Evolutionary conservation across 2,329 filamentous ascomycete genomes (phyloP), one percentile per base, ranked within the genome.

Genomic region (Botrytis sinoallii): DNA sequence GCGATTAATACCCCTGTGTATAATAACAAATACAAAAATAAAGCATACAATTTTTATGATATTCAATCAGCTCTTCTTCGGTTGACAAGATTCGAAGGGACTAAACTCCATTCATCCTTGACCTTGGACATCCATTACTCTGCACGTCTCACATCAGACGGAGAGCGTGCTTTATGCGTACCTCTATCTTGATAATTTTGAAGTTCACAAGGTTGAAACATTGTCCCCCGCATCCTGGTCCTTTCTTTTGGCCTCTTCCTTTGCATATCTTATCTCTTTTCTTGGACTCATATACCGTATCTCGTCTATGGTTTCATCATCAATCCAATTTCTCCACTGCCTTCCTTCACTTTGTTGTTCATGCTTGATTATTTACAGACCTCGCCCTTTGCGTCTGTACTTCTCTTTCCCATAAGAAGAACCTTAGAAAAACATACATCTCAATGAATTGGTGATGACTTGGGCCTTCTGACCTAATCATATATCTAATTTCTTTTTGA

Each of bases 21-120:
- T 42, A 69, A 57, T 69, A 57, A n/a, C 48, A 68, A 69, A 57
- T 25, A 68, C 48, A 48, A 69, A 69, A 40, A 68, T 4, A 42
- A 69, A 69, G 48, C 25, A 42, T 40, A 35, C 25, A 14, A 32
- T 29, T 55, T 22, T 48, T 40, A 29, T 44, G 4, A 69, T 32
- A 44, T 42, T 12, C 6, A 57, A 42, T n/a, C 9, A 35, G 38
- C 25, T 25, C 18, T 69, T 69, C 18, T 20, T 68, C 2, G 14
- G 35, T 42, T 32, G n/a, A 57, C 35, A 42, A 57, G 25, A 42
- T 69, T 48, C 5, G 48, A 57, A 7, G 38, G 40, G 10, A 57
- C 25, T 22, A 32, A 57, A 1, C 10, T 69, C 40, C 25, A 18
- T 22, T 32, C 35, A 32, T 16, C 1, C 18, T 25, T 57, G 12